phyloP scores from a whole-genome alignment of 352 stramenopile genomes.

The Pythium myriotylum region DNA sequence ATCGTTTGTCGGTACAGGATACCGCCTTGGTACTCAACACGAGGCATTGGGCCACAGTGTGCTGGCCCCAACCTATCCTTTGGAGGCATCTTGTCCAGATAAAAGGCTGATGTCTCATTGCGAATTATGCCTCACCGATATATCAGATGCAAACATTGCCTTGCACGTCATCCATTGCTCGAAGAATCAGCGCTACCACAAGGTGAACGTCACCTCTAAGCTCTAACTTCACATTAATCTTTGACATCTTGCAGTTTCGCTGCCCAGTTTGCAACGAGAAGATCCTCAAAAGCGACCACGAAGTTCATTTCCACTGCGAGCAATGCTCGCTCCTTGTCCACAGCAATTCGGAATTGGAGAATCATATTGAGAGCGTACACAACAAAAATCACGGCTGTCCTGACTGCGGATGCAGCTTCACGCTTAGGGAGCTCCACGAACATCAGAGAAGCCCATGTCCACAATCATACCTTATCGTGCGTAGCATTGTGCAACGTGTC shows the following conservation, averaged over 20 bases:
- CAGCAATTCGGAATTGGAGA: slow-evolving; percentile 12
- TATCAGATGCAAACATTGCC: slow-evolving; percentile 35
- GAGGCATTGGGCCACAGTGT: background rate
- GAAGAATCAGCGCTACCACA: slow-evolving; percentile 54
- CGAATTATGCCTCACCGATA: slow-evolving; percentile 32
- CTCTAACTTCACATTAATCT: background rate
- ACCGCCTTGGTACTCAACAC: slow-evolving; percentile 20
- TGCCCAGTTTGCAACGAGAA: slow-evolving; percentile 42
- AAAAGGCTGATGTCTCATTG: background rate
- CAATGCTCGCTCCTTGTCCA: slow-evolving; percentile 32
- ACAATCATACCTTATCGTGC: slow-evolving; percentile 33
- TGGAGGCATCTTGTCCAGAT: background rate
- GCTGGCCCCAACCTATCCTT: background rate
- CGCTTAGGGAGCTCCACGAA: slow-evolving; percentile 17
- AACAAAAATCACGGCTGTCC: slow-evolving; percentile 27
- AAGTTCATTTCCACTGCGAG: slow-evolving; percentile 45
- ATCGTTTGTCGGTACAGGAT: slow-evolving; percentile 27
- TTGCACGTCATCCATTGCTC: slow-evolving; percentile 49
- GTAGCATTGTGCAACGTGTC: background rate
- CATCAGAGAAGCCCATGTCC: slow-evolving; percentile 32
- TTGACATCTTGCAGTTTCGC: slow-evolving; percentile 32
- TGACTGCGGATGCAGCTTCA: slow-evolving; percentile 37
- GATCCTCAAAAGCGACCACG: slow-evolving; percentile 33
- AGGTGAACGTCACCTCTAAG: slow-evolving; percentile 30
- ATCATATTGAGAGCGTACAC: slow-evolving; percentile 31